Evolutionary conservation across 768 basidiomycete species (phyloP), one percentile per base, ranked within the genome.

Genomic region (Symmetrospora coprosmae): DNA sequence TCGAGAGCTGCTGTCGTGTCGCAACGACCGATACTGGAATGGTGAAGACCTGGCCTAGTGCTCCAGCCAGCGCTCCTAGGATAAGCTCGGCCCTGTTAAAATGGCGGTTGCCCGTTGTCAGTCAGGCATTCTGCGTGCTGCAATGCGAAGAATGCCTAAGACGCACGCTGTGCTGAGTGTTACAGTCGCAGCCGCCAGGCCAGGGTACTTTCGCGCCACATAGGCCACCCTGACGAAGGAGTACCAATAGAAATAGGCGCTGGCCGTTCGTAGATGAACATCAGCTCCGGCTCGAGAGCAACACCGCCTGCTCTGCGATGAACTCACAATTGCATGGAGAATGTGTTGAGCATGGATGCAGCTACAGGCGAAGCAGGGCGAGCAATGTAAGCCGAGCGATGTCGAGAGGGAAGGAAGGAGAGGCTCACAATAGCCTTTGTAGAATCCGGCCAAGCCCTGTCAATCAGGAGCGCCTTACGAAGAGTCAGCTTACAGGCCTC

Each of bases 231-330:
- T 81, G 25, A 97, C 85, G 72, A 89, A 78, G 21, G 90, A 86
- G 72, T 97, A 96, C 76, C 94, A 97, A 79, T 92, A 97, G 78
- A 99, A 99, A 75, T 99, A 99, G 25, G 94, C 92, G 70, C 65
- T 67, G 50, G 62, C 39, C 28, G 38, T 8, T 8, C 4, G 48
- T 19, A 47, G 13, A 37, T 16, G 7, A 53, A 31, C n/a, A 17
- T 19, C 4, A 45, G 9, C 43, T 66, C 47, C 61, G 56, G 13
- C 30, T 25, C 2, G 19, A 30, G 23, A 50, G 19, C 35, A 37
- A 6, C 19, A 27, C 31, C 17, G 38, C 31, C 28, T 19, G 34
- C 38, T 30, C 27, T 23, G 34, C 49, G 50, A 19, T 23, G 1
- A 41, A 27, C 60, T 4, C 23, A 80, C 87, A 69, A 69, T 90